Percentiles rank a stretch among this genome's conserved stretches.
These are phyloP conservation scores for Mycena latifolia DNA, from an alignment of 768 basidiomycete species.

Conservation along the genomic window DNA sequence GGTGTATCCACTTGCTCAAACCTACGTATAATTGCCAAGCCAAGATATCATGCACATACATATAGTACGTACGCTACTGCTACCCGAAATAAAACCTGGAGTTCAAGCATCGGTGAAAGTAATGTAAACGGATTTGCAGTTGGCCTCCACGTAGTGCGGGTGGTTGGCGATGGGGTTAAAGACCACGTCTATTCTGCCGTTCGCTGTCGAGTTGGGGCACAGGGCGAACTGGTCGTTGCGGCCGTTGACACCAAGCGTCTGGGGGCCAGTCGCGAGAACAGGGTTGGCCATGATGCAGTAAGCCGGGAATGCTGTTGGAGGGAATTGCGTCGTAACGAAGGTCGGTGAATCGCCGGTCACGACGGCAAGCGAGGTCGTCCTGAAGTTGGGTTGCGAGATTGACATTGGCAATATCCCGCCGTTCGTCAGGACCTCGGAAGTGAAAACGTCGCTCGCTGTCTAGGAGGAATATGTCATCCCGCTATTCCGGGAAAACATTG, in stretches of 20 bases:
- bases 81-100: conserved; percentile 10
- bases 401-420: conserved; percentile 29
- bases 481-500: too few relatives aligned
- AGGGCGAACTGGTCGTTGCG: conserved; percentile 37
- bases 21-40: too few relatives aligned
- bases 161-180: conserved; percentile 33
- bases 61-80: neutral
- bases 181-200: conserved; percentile 37
- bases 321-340: conserved; percentile 34
- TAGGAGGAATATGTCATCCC: neutral
- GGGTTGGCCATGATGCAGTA: conserved; percentile 34
- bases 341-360: conserved; percentile 31
- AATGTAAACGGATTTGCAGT: conserved; percentile 34
- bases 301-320: conserved; percentile 9
- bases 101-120: conserved; percentile 14
- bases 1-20: too few relatives aligned
- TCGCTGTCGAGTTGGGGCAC: conserved; percentile 37
- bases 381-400: conserved; percentile 25
- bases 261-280: conserved; percentile 22
- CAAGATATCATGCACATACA: too few relatives aligned
- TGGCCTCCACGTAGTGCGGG: conserved; percentile 31
- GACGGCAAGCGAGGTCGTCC: conserved; percentile 29
- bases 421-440: conserved; percentile 23
- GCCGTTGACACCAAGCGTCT: conserved; percentile 28
- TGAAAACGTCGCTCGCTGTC: conserved; percentile 24